phyloP scores from a whole-genome alignment of 805 yeast species.

The Saccharomycopsis fodiens region DNA sequence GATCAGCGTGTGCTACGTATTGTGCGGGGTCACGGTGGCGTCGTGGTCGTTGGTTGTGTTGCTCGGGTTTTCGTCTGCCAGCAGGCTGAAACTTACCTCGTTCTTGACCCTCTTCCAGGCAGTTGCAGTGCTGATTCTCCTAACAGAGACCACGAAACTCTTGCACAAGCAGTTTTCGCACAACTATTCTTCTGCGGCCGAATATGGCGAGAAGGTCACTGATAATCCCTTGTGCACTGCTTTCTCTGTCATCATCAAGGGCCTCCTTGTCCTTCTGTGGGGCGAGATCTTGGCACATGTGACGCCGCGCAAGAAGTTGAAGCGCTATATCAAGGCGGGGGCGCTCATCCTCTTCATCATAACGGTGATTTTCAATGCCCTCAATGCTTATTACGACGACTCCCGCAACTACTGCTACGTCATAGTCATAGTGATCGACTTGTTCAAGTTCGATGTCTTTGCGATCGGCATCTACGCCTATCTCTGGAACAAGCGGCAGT shows the following conservation, averaged over 20 bases:
- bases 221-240: not conserved
- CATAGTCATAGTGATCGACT: constrained; percentile 3
- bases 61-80: constrained; percentile 10
- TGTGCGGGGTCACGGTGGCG: constrained; percentile 17
- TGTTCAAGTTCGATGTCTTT: constrained; percentile 6
- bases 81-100: constrained; percentile 3
- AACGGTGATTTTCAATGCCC: not conserved
- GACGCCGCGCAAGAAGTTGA: not conserved
- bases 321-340: not conserved
- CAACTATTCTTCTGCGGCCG: constrained; percentile 15
- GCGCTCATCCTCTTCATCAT: not conserved
- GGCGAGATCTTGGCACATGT: constrained; percentile 8
- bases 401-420: not conserved
- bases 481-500: constrained; percentile 5
- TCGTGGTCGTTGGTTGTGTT: constrained; percentile 18
- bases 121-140: constrained; percentile 6
- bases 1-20: constrained; percentile 14
- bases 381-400: not conserved
- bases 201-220: constrained; percentile 6
- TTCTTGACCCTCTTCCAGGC: constrained; percentile 18
- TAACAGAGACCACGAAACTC: constrained; percentile 15
- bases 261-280: constrained; percentile 13
- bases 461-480: not conserved
- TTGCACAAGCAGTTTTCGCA: constrained; percentile 11
- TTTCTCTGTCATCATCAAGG: constrained; percentile 5